These are phyloP conservation scores for Cryptococcus maquisensis DNA, from an alignment of 1,284 basidiomycete genomes.

Conservation along the genomic window DNA sequence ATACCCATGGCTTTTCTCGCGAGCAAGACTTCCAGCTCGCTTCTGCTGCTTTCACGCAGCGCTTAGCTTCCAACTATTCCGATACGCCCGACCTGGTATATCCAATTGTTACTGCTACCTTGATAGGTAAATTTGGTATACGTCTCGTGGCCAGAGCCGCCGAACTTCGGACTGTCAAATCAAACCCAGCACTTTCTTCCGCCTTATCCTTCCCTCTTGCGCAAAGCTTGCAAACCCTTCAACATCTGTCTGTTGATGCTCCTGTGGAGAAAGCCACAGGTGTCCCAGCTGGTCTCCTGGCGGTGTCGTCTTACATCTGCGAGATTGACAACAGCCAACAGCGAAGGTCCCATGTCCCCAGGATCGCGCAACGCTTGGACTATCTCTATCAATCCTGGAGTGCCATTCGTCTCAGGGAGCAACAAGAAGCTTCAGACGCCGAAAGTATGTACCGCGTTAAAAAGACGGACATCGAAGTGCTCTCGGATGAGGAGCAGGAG, in stretches of 20 bases:
- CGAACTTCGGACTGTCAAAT: constrained; percentile 3
- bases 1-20: constrained; percentile 31
- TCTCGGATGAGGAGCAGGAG: constrained; percentile 69
- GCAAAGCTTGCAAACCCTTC: constrained; percentile 21
- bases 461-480: constrained; percentile 57
- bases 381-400: constrained; percentile 76
- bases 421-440: constrained; percentile 61
- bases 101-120: constrained; percentile 62
- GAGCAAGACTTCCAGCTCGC: constrained; percentile 50
- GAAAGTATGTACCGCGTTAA: constrained; percentile 76
- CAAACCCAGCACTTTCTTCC: constrained; percentile 5
- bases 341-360: constrained; percentile 6
- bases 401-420: constrained; percentile 68
- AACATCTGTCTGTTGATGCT: not conserved
- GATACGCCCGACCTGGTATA: constrained; percentile 64
- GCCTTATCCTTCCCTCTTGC: constrained; percentile 24
- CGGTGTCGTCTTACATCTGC: constrained; percentile 7
- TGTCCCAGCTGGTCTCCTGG: constrained; percentile 14
- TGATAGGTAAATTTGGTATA: constrained; percentile 71
- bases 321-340: constrained; percentile 8
- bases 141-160: constrained; percentile 42
- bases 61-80: constrained; percentile 49
- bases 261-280: constrained; percentile 23
- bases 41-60: constrained; percentile 49
- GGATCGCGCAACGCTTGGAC: constrained; percentile 60